Conservation (phyloP, 2,329 filamentous ascomycete species). For the Fusarium sp. region DNA sequence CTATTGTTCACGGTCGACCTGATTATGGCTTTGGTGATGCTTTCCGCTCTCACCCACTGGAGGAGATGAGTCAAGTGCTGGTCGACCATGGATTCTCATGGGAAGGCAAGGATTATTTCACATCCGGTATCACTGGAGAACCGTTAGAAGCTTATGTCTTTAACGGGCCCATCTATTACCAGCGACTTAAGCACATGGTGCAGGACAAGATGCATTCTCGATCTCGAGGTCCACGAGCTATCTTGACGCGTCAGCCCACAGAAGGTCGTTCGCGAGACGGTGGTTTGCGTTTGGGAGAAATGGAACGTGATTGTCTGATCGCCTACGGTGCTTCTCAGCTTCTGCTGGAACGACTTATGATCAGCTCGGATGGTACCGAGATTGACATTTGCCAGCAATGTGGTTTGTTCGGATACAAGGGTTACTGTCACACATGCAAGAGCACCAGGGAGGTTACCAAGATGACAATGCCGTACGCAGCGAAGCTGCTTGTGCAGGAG, state of each 20-base stretch:
- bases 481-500: conserved; percentile 95
- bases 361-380: conserved; percentile 88
- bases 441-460: conserved; percentile 84
- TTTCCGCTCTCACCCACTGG: conserved; percentile 84
- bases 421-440: conserved; percentile 94
- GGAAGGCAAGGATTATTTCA: conserved; percentile 97
- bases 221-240: conserved; percentile 87
- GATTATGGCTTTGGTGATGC: conserved; percentile 87
- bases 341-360: conserved; percentile 92
- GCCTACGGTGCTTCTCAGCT: conserved; percentile 96
- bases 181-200: conserved; percentile 99
- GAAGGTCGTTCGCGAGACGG: conserved; percentile 94
- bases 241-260: conserved; percentile 93
- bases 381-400: conserved; percentile 96
- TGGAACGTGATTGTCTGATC: conserved; percentile 98
- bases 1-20: conserved; percentile 83
- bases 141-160: conserved; percentile 95
- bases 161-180: conserved; percentile 99
- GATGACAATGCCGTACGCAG: conserved; percentile 98
- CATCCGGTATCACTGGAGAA: conserved; percentile 94
- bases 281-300: conserved; percentile 93
- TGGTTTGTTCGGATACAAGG: conserved; percentile 93
- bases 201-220: conserved; percentile 99
- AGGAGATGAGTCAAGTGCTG: conserved; percentile 88
- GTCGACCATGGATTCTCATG: conserved; percentile 93